Base-by-base conservation (phyloP, 257 asterid genomes). In the Galeopsis tetrahit region DNA sequence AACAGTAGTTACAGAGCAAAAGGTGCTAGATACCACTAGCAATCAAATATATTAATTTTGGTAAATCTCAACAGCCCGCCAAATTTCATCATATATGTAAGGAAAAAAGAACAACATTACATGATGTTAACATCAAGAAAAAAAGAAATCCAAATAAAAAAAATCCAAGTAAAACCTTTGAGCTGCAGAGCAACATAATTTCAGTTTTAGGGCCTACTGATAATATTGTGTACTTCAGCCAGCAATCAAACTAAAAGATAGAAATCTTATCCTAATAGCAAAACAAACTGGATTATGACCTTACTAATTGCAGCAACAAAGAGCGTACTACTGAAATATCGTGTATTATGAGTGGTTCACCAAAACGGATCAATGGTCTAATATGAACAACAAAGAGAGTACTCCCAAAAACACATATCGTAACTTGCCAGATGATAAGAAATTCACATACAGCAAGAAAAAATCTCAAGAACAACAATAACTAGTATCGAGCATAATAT, bases 101-200 rank as follows among this genome's bases (percentile, higher is more conserved):
- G 1, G 61, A 5, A 35, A 31, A 21, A 33, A 36, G 8, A 77
- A 39, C 7, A 21, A 42, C 56, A 39, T 42, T 31, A 66, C 49
- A 60, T 34, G 46, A 58, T 34, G 33, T 40, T 31, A 61, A 42
- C 60, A 40, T 11, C 55, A 68, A 55, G 72, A 40, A n/a, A 53
- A 53, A 63, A 51, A 61, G 46, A 21, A 84, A 72, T 51, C 69
- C 34, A 76, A 68, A 72, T 0, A 21, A 21, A 21, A 21, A 21
- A 21, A 21, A 21, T 21, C 28, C 28, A 0, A 21, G 28, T 53
- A 76, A 43, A 79, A 95, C 99, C 99, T 85, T 98, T 95, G 84
- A 95, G 92, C 75, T 95, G 99, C 0, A 98, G 99, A 13, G 99
- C 98, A 13, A 95, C 97, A 10, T 21, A 21, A 21, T 21, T 21